Evolutionary conservation across 768 basidiomycete genomes (phyloP), one percentile per base, ranked within the genome.

Genomic region (Macrolepiota dolichaula): DNA sequence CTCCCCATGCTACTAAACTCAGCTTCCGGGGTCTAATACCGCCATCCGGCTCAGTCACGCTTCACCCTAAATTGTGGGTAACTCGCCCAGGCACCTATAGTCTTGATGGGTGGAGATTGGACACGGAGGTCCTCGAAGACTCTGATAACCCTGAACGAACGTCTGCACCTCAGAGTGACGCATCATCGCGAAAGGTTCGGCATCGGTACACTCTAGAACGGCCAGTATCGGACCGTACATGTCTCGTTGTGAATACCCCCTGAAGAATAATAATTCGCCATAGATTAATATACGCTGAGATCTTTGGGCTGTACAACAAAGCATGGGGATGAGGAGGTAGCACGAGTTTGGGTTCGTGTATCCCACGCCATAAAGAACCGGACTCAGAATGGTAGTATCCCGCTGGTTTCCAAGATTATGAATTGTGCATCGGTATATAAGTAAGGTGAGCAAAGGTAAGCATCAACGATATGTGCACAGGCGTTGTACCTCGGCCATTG

Each of bases 41-140:
- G 22, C 86, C 92, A 11, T 74, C 77, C 4, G 74, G 81, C 60
- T 72, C 76, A 2, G 69, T 71, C 12, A 72, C 69, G 0, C 62
- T 91, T 19, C 72, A 74, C 22, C 79, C 84, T 1, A 81, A 76
- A 52, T 71, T 94, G 2, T 89, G 86, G 80, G 76, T 85, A 10
- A 73, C 79, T 12, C 80, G 81, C 44, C 85, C 91, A 32, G 91
- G 91, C 12, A 77, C 78, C 24, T 89, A 91, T 69, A 75, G 75
- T 12, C 74, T 93, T 15, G 81, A 81, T 32, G 81, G 82, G 4
- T 96, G 93, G 92, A 76, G 74, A 42, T 65, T 91, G 10, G 87
- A 89, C 66, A 86, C 85, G 1, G 71, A 73, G 53, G 61, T 76
- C 24, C 25, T 29, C 35, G n/a, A 57, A 37, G 4, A 47, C 27